These are phyloP conservation scores for Blepharisma japonicum DNA, from an alignment of 73 alveolate species.

Conservation along the genomic window DNA sequence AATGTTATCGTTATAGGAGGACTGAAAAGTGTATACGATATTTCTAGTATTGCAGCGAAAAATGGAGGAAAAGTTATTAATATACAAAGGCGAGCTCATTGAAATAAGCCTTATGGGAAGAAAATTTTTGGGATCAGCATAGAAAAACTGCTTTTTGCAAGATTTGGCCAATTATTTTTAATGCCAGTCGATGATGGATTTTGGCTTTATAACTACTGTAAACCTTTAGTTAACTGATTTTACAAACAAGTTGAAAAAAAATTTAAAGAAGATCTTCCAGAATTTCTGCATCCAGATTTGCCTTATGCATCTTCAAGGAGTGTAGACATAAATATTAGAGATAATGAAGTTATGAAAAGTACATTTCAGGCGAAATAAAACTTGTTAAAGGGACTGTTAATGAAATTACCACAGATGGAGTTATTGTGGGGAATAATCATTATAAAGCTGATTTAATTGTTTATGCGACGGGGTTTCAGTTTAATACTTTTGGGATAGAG, in stretches of 20 bases:
- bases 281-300: not conserved
- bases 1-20: conserved; percentile 13
- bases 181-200: not conserved
- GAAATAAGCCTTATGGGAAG: not conserved
- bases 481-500: not conserved
- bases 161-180: conserved; percentile 4
- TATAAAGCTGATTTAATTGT: not conserved
- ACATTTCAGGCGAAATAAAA: not conserved
- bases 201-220: not conserved
- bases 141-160: not conserved
- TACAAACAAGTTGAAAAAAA: not conserved
- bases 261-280: not conserved
- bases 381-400: not conserved
- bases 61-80: not conserved
- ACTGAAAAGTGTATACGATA: not conserved
- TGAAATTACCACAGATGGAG: not conserved
- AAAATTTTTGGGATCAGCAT: not conserved
- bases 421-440: not conserved
- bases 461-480: not conserved
- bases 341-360: not conserved
- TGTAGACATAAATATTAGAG: not conserved
- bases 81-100: not conserved
- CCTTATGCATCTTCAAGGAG: not conserved
- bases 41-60: not conserved
- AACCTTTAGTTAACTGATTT: not conserved